phyloP scores from a whole-genome alignment of 1,284 basidiomycete genomes.

The Serendipita sp. region DNA sequence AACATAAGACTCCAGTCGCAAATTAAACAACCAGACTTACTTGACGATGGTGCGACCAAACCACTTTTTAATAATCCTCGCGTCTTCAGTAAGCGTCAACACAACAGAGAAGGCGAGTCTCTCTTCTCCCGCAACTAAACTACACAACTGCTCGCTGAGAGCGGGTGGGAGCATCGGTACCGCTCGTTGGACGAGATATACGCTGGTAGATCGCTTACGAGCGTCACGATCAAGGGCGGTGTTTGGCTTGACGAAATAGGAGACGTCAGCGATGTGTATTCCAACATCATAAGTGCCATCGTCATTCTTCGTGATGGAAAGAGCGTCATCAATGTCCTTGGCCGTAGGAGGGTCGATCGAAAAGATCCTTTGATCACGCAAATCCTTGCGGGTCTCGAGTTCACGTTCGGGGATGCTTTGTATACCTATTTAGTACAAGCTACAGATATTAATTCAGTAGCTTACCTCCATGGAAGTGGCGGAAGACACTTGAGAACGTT shows the following conservation, averaged over 20 bases:
- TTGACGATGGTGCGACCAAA: slow-evolving; percentile 88
- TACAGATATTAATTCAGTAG: slow-evolving; percentile 15
- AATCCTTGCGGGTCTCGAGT: slow-evolving; percentile 72
- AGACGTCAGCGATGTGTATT: slow-evolving; percentile 91
- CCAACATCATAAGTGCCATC: slow-evolving; percentile 86
- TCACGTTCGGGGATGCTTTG: slow-evolving; percentile 81
- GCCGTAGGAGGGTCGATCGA: slow-evolving; percentile 85
- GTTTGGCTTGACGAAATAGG: slow-evolving; percentile 91
- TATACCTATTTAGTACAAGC: slow-evolving; percentile 12
- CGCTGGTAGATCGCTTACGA: slow-evolving; percentile 89
- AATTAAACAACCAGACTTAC: slow-evolving; percentile 28
- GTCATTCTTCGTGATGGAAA: slow-evolving; percentile 78
- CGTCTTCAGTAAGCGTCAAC: slow-evolving; percentile 79
- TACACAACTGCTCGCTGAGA: slow-evolving; percentile 85
- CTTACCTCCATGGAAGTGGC: slow-evolving; percentile 83
- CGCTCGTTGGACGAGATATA: slow-evolving; percentile 88
- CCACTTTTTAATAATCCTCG: slow-evolving; percentile 73
- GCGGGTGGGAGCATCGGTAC: slow-evolving; percentile 94
- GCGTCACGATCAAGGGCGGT: slow-evolving; percentile 96
- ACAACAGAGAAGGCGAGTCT: slow-evolving; percentile 80
- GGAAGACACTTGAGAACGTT: slow-evolving; percentile 93
- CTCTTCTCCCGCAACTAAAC: slow-evolving; percentile 74
- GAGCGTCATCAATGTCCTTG: slow-evolving; percentile 88
- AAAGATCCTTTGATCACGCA: slow-evolving; percentile 76
- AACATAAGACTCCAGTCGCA: slow-evolving; percentile 7